These are phyloP conservation scores for Chaetomiaceae sp. DNA, from an alignment of 2,329 filamentous ascomycete genomes.

Conservation along the genomic window DNA sequence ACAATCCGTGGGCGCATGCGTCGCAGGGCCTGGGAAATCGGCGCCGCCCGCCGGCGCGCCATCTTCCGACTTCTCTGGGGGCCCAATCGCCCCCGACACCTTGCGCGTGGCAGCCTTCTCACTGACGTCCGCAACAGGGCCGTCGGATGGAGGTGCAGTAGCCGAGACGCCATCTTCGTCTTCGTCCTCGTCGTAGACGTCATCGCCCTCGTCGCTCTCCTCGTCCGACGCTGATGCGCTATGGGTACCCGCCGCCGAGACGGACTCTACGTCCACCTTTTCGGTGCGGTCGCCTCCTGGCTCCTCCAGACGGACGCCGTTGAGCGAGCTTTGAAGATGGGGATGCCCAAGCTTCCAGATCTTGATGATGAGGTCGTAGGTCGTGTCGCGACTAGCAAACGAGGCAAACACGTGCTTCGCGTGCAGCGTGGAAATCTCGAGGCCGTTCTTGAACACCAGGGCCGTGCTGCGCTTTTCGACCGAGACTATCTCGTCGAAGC, in stretches of 20 bases:
- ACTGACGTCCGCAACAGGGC: constrained; percentile 43
- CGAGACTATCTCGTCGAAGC: constrained; percentile 95
- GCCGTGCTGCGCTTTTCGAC: constrained; percentile 97
- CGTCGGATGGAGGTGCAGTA: constrained; percentile 37
- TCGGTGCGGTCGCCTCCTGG: constrained; percentile 88
- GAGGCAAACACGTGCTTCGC: constrained; percentile 95
- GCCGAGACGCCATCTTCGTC: constrained; percentile 60
- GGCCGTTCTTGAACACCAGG: constrained; percentile 91
- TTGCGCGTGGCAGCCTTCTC: constrained; percentile 69
- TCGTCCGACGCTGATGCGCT: constrained; percentile 57
- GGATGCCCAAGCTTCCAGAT: constrained; percentile 98
- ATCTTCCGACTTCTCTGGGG: constrained; percentile 48
- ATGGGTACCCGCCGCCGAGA: constrained; percentile 38
- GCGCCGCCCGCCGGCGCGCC: constrained; percentile 30
- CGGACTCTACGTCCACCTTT: constrained; percentile 57
- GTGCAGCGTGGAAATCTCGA: constrained; percentile 93
- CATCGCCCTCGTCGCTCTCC: constrained; percentile 67
- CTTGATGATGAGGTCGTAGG: constrained; percentile 93
- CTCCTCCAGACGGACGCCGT: constrained; percentile 78
- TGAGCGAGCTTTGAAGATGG: constrained; percentile 82
- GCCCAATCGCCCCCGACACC: constrained; percentile 53
- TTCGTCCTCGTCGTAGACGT: constrained; percentile 75
- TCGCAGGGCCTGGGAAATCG: constrained; percentile 81
- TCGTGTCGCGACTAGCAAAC: constrained; percentile 89
- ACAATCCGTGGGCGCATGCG: constrained; percentile 82